Percentiles rank a stretch among this genome's conserved stretches.
These are phyloP conservation scores for Jatropha podagrica DNA, from an alignment of 441 rosid genomes.

Conservation along the genomic window DNA sequence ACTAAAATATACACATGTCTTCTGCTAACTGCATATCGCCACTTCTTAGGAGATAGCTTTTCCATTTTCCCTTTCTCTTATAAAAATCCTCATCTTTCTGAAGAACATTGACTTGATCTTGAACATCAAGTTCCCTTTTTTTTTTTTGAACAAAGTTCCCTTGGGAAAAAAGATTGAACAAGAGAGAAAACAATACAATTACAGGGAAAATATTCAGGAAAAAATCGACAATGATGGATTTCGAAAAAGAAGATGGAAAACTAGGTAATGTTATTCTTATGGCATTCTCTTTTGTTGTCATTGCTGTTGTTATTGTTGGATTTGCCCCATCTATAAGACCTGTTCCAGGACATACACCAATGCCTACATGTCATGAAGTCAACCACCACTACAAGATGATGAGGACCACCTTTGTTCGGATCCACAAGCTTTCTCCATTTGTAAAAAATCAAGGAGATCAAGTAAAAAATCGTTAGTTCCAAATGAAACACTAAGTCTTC, in stretches of 20 bases:
- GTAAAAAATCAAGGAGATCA: neutral
- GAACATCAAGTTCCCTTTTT: neutral
- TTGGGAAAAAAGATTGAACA: too few species aligned
- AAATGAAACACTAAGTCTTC: neutral
- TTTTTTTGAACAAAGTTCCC: neutral
- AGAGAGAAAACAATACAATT: too few species aligned
- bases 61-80: neutral
- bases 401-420: too few species aligned
- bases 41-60: neutral
- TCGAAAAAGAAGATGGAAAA: neutral
- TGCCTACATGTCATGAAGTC: neutral
- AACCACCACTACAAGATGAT: neutral
- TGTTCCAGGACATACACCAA: too few species aligned
- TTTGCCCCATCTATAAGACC: neutral
- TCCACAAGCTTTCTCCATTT: too few species aligned
- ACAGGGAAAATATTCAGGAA: too few species aligned
- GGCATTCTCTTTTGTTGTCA: neutral
- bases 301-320: neutral
- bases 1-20: too few species aligned
- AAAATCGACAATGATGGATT: neutral
- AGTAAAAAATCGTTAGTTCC: neutral
- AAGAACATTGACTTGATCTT: neutral
- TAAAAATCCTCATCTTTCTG: neutral
- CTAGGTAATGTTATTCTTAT: neutral
- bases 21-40: neutral